Evolutionary conservation across 2,329 filamentous ascomycete genomes (phyloP).

Genomic region (Alternaria sp.): DNA sequence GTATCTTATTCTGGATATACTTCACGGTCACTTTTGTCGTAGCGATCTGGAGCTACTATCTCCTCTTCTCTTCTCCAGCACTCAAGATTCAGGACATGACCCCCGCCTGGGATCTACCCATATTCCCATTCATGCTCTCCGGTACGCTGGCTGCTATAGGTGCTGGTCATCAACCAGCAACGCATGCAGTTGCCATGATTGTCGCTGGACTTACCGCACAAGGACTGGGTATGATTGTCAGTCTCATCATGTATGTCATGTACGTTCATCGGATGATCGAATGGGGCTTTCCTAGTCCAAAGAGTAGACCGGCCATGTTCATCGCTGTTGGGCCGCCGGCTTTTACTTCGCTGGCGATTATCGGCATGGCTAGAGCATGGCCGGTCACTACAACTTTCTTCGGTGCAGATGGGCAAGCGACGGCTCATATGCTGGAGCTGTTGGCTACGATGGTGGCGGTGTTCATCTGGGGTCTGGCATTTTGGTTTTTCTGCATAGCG

Average conservation of each 20-base stretch:
- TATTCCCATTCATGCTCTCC: conserved; percentile 6
- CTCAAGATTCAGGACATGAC: conserved; percentile 7
- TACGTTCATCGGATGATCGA: conserved; percentile 12
- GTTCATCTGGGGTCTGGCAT: conserved; percentile 17
- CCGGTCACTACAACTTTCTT: conserved; percentile 1
- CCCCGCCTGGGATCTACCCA: conserved; percentile 10
- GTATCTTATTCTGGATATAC: conserved; percentile 7
- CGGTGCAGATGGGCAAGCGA: background rate
- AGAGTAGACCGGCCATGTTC: conserved; percentile 9
- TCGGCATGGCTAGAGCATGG: conserved; percentile 6
- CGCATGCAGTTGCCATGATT: conserved; percentile 1
- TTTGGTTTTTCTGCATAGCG: conserved; percentile 61
- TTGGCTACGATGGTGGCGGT: conserved; percentile 6
- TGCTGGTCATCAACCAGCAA: background rate
- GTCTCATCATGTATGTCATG: conserved; percentile 12
- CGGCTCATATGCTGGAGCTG: background rate
- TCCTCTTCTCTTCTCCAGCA: conserved; percentile 48
- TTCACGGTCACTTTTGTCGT: conserved; percentile 2
- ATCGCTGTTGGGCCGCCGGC: conserved; percentile 9
- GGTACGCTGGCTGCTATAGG: conserved; percentile 2
- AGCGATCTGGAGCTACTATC: background rate
- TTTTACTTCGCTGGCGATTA: conserved; percentile 1
- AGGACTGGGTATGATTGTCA: conserved; percentile 4
- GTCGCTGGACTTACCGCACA: conserved; percentile 8
- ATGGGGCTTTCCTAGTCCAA: conserved; percentile 3